A percentile compares a stretch with the other conserved stretches of the same genome.
Conservation (phyloP, 495 filamentous ascomycete genomes). For the Venustampulla echinocandica region DNA sequence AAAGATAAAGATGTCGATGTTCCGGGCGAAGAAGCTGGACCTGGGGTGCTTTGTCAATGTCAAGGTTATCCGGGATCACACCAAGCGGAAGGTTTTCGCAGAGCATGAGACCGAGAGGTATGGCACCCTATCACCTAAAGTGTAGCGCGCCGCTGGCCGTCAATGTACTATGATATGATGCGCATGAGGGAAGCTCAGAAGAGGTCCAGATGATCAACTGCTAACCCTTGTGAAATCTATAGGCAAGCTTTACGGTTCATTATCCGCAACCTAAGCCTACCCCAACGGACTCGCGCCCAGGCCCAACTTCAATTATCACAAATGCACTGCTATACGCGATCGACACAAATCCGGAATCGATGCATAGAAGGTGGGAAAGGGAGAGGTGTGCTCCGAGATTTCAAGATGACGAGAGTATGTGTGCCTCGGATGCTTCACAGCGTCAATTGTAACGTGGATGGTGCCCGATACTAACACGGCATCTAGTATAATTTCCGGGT, state of each 20-base stretch:
- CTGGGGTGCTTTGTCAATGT: constrained; percentile 78
- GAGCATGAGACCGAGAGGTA: constrained; percentile 81
- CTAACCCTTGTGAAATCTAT: neutral
- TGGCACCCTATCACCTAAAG: too few species aligned
- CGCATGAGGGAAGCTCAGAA: too few species aligned
- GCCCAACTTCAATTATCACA: constrained; percentile 86
- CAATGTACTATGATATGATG: too few species aligned
- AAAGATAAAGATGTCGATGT: constrained; percentile 72
- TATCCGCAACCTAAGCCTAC: constrained; percentile 82
- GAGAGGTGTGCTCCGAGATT: constrained; percentile 78
- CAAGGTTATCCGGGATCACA: constrained; percentile 80
- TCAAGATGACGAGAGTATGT: constrained; percentile 82
- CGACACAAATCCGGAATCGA: constrained; percentile 87
- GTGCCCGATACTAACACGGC: constrained; percentile 6
- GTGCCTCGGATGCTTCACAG: neutral
- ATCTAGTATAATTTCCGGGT: constrained; percentile 81
- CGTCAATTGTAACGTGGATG: neutral
- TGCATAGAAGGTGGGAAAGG: constrained; percentile 84
- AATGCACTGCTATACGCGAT: constrained; percentile 90
- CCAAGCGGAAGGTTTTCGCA: constrained; percentile 87
- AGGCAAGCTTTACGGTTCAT: constrained; percentile 96
- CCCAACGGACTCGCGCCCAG: constrained; percentile 69
- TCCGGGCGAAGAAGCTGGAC: constrained; percentile 79
- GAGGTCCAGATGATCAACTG: too few species aligned
- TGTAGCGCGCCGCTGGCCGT: too few species aligned